These are phyloP conservation scores for Quercus wislizeni DNA, from an alignment of 306 rosid species.

Conservation along the genomic window DNA sequence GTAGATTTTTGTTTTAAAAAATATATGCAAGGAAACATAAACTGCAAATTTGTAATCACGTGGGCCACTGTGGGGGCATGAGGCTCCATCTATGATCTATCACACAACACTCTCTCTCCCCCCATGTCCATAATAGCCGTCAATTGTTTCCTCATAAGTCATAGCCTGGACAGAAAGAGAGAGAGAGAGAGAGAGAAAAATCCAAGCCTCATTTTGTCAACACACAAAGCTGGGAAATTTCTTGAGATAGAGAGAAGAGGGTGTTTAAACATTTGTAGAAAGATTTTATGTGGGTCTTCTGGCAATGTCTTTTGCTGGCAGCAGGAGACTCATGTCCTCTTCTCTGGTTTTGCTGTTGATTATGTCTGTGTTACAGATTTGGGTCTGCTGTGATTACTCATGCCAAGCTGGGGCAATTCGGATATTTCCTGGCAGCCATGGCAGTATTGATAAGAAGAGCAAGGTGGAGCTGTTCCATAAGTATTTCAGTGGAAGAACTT, in stretches of 20 bases:
- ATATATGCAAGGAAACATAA: neutral
- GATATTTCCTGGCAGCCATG: constrained; percentile 31
- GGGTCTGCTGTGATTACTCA: constrained; percentile 37
- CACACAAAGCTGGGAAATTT: neutral
- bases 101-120: neutral
- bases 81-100: constrained; percentile 26
- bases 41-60: constrained; percentile 39
- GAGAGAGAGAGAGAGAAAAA: constrained; percentile 8
- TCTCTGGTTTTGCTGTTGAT: constrained; percentile 30
- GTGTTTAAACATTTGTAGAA: constrained; percentile 3
- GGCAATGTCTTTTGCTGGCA: constrained; percentile 56
- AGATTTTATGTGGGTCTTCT: constrained; percentile 39
- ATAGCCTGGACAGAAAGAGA: neutral
- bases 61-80: constrained; percentile 55
- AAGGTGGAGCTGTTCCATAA: constrained; percentile 49
- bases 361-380: constrained; percentile 37
- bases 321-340: constrained; percentile 39
- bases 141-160: constrained; percentile 45
- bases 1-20: too few species aligned
- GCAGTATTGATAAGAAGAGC: constrained; percentile 8
- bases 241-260: neutral
- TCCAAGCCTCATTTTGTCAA: constrained; percentile 12
- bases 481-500: constrained; percentile 48
- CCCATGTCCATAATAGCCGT: constrained; percentile 46
- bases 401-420: constrained; percentile 59